These are phyloP conservation scores for Diaporthe velutina DNA, from an alignment of 2,329 filamentous ascomycete genomes.

Conservation along the genomic window DNA sequence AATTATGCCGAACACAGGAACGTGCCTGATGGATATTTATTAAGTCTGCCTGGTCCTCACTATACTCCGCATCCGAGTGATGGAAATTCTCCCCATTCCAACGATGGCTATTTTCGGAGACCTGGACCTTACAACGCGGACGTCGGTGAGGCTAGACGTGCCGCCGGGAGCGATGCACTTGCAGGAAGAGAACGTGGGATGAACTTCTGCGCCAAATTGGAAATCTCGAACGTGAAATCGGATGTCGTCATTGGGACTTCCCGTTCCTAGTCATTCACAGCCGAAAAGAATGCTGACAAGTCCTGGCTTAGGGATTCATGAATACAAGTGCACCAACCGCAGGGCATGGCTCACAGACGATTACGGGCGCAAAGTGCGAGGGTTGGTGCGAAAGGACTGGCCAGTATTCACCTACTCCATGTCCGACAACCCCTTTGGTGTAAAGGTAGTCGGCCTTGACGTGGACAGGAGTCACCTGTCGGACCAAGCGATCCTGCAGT, in stretches of 20 bases:
- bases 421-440: slow-evolving; percentile 33
- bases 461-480: not conserved
- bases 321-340: not conserved
- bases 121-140: no score
- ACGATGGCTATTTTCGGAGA: no score
- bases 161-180: not conserved
- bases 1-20: no score
- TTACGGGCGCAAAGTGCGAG: not conserved
- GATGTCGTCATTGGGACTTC: not conserved
- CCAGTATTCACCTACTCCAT: not conserved
- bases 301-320: not conserved
- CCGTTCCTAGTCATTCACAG: not conserved
- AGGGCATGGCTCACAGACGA: not conserved
- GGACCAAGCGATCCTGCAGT: slow-evolving; percentile 47
- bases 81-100: no score
- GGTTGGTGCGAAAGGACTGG: not conserved
- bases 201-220: not conserved
- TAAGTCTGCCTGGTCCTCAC: no score
- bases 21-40: no score
- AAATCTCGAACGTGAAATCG: not conserved
- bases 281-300: not conserved
- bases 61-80: no score
- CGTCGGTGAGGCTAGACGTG: no score
- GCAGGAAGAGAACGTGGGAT: not conserved
- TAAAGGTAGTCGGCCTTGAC: not conserved